Evolutionary conservation across 345 rosid species (phyloP).

Genomic region (Rhodamnia rubescens): DNA sequence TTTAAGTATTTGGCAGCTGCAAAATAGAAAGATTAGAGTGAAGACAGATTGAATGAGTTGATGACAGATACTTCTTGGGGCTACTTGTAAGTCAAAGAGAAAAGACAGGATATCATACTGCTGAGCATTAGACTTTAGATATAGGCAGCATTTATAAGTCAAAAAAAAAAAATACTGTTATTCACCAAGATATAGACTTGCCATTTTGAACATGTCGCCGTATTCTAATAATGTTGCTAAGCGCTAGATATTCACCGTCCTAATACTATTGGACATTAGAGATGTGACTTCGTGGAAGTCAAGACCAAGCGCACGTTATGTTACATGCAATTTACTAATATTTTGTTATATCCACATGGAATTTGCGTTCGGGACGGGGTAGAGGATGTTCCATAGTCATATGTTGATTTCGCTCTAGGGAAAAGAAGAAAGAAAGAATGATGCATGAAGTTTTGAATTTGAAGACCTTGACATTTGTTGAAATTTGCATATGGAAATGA

Average conservation of each 20-base stretch:
- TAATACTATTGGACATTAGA: neutral
- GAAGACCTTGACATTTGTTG: neutral
- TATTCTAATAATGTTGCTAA: neutral
- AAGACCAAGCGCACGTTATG: fast-evolving
- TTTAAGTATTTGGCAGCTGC: neutral
- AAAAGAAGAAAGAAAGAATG: neutral
- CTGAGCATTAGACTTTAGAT: neutral
- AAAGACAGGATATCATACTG: neutral
- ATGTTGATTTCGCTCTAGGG: neutral
- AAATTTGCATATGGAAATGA: neutral
- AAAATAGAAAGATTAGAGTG: neutral
- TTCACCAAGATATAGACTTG: neutral
- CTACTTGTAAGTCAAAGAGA: neutral
- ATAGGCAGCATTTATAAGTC: neutral
- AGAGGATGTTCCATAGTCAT: neutral
- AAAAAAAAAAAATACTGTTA: neutral
- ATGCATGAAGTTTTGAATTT: neutral
- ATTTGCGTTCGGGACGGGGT: neutral
- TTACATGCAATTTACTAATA: neutral
- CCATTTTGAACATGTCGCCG: neutral
- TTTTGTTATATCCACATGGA: neutral
- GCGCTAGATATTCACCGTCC: neutral
- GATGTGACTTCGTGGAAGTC: neutral
- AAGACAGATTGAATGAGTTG: neutral
- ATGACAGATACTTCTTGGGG: neutral